Percentiles rank a stretch among this genome's conserved stretches.
Evolutionary conservation across 495 filamentous ascomycete genomes (phyloP).

Genomic region (Baudoinia panamericana): DNA sequence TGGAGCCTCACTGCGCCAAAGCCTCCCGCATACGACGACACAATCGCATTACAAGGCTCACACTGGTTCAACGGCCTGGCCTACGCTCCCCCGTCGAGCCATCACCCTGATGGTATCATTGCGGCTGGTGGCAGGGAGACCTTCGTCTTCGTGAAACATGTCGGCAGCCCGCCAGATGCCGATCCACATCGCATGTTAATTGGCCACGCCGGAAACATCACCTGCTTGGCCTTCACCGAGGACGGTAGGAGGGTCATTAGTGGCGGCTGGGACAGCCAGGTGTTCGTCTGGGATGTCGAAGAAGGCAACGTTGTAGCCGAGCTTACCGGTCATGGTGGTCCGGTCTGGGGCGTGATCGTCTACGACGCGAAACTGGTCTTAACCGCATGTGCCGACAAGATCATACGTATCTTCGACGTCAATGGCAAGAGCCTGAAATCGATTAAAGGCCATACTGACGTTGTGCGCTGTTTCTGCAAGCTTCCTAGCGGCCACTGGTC

Average conservation of each 20-base stretch:
- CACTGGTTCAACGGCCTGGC: slow-evolving; percentile 77
- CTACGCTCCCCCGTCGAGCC: slow-evolving; percentile 55
- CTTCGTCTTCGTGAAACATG: slow-evolving; percentile 79
- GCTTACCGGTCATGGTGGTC: slow-evolving; percentile 62
- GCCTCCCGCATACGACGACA: slow-evolving; percentile 61
- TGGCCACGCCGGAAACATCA: slow-evolving; percentile 78
- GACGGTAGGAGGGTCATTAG: slow-evolving; percentile 65
- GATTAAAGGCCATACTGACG: slow-evolving; percentile 59
- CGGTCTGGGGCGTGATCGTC: slow-evolving; percentile 82
- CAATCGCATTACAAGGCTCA: slow-evolving; percentile 59
- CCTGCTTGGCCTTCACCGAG: slow-evolving; percentile 63
- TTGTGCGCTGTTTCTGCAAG: slow-evolving; percentile 75
- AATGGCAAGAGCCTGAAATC: slow-evolving; percentile 51
- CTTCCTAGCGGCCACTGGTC: slow-evolving; percentile 63
- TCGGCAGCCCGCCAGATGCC: slow-evolving; percentile 47
- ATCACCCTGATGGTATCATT: slow-evolving; percentile 67
- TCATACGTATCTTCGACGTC: slow-evolving; percentile 67
- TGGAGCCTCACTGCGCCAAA: slow-evolving; percentile 59
- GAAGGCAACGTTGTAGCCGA: slow-evolving; percentile 51
- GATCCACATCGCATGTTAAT: slow-evolving; percentile 76
- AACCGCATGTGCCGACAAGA: slow-evolving; percentile 80
- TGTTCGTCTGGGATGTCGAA: slow-evolving; percentile 60
- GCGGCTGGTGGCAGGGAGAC: slow-evolving; percentile 79
- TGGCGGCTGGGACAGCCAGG: slow-evolving; percentile 88
- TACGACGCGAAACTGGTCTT: slow-evolving; percentile 69